Evolutionary conservation across 768 basidiomycete genomes (phyloP).

Genomic region (Porphyrellus cyaneotinctus): DNA sequence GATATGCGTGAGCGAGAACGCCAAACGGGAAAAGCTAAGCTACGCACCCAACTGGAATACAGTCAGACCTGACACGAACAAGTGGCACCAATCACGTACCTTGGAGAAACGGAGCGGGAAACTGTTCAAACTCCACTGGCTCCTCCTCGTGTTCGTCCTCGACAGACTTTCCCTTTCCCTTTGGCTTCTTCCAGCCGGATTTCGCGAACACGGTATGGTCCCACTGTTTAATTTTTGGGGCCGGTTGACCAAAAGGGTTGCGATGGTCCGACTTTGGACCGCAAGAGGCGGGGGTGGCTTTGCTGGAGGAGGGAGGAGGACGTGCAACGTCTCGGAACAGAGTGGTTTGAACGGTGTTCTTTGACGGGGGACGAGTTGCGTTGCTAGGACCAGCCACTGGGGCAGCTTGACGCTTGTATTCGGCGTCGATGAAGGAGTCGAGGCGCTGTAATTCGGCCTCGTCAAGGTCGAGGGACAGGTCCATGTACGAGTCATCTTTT

Average conservation of each 20-base stretch:
- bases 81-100: conserved; percentile 40
- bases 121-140: conserved; percentile 71
- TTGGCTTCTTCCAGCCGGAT: conserved; percentile 59
- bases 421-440: conserved; percentile 49
- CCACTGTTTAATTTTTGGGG: conserved; percentile 79
- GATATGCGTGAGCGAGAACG: background rate
- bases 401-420: conserved; percentile 38
- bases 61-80: conserved; percentile 8
- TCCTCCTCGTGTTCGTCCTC: conserved; percentile 59
- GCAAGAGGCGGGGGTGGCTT: conserved; percentile 25
- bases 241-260: conserved; percentile 49
- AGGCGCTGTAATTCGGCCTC: conserved; percentile 50
- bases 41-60: conserved; percentile 51
- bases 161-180: conserved; percentile 51
- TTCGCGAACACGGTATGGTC: conserved; percentile 87
- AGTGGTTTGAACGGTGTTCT: conserved; percentile 55
- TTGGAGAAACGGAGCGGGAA: conserved; percentile 72
- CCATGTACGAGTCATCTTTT: conserved; percentile 46
- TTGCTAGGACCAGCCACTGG: conserved; percentile 40
- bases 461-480: conserved; percentile 55
- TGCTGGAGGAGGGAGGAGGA: conserved; percentile 31
- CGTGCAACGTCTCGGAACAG: conserved; percentile 59
- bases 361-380: conserved; percentile 26
- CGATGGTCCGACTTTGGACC: conserved; percentile 39
- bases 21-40: background rate